A percentile compares a stretch with the other conserved stretches of the same genome.
phyloP scores from a whole-genome alignment of 1,139 yeast species.

The Geotrichum histeridarum region DNA sequence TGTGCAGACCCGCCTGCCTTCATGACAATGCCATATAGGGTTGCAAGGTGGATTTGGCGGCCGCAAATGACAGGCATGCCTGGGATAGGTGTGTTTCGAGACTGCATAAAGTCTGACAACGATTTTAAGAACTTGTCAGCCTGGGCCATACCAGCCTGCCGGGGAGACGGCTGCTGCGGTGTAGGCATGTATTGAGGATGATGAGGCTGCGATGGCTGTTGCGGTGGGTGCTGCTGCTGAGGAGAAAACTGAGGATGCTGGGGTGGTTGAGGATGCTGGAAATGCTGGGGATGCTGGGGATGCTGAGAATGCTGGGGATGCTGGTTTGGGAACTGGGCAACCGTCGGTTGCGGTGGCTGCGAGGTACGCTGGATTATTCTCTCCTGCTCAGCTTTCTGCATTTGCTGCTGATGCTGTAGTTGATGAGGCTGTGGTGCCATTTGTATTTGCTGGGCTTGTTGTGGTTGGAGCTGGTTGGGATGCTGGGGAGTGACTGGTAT shows the following conservation, averaged over 20 bases:
- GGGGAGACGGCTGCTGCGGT: not conserved
- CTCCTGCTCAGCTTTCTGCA: slow-evolving; percentile 14
- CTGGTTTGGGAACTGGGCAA: not conserved
- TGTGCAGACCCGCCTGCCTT: slow-evolving; percentile 68
- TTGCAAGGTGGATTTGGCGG: slow-evolving; percentile 61
- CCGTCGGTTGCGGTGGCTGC: slow-evolving; percentile 10
- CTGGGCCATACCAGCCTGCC: not conserved
- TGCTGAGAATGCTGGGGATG: slow-evolving; percentile 2
- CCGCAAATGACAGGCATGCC: slow-evolving; percentile 60
- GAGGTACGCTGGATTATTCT: slow-evolving; percentile 9
- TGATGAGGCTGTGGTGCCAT: slow-evolving; percentile 10
- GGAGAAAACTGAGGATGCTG: not conserved
- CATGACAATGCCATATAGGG: slow-evolving; percentile 64
- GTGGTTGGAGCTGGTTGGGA: slow-evolving; percentile 6
- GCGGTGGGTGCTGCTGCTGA: slow-evolving; percentile 13
- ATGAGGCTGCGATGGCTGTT: slow-evolving; percentile 9
- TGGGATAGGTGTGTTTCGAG: slow-evolving; percentile 68
- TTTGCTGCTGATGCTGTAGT: slow-evolving; percentile 11
- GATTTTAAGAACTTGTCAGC: slow-evolving; percentile 57
- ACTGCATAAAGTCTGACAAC: slow-evolving; percentile 66
- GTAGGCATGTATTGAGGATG: not conserved
- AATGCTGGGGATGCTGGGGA: slow-evolving; percentile 27
- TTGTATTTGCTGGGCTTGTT: slow-evolving; percentile 7
- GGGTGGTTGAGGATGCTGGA: slow-evolving; percentile 20
- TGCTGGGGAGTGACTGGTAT: slow-evolving; percentile 1